A percentile compares a stretch with the other conserved stretches of the same genome.
These are phyloP conservation scores for Dryas integrifolia DNA, from an alignment of 331 rosid species.

Conservation along the genomic window DNA sequence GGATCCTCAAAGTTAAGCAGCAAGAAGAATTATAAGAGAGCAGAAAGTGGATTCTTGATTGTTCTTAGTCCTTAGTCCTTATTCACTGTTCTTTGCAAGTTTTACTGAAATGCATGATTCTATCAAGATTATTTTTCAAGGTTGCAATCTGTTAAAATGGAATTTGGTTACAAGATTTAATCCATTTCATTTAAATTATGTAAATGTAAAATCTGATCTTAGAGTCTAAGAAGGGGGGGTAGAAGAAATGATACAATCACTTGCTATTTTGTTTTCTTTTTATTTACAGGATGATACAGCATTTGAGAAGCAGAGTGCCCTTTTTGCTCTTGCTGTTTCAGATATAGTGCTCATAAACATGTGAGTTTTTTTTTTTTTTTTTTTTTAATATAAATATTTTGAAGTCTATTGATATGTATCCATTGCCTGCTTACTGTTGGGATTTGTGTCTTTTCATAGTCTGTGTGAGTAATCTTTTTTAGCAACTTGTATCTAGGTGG, in stretches of 20 bases:
- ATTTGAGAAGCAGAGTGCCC: conserved; percentile 99
- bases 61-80: neutral
- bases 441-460: conserved; percentile 8
- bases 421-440: neutral
- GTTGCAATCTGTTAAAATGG: neutral
- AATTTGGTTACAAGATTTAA: neutral
- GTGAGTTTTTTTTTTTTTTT: conserved; percentile 39
- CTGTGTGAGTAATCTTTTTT: conserved; percentile 6
- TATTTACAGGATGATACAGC: conserved; percentile 86
- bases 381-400: neutral
- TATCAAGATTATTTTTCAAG: neutral
- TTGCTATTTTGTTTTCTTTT: conserved; percentile 25
- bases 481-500: conserved; percentile 64
- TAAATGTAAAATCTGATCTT: neutral
- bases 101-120: neutral
- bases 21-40: neutral
- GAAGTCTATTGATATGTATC: neutral
- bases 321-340: conserved; percentile 98
- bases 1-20: neutral
- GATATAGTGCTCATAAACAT: conserved; percentile 96
- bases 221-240: neutral
- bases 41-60: neutral
- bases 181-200: neutral
- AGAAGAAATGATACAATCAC: neutral
- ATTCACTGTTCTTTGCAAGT: neutral